Percentiles rank a stretch among this genome's conserved stretches.
These are phyloP conservation scores for Microcera coccophila DNA, from an alignment of 2,329 filamentous ascomycete species.

Conservation along the genomic window DNA sequence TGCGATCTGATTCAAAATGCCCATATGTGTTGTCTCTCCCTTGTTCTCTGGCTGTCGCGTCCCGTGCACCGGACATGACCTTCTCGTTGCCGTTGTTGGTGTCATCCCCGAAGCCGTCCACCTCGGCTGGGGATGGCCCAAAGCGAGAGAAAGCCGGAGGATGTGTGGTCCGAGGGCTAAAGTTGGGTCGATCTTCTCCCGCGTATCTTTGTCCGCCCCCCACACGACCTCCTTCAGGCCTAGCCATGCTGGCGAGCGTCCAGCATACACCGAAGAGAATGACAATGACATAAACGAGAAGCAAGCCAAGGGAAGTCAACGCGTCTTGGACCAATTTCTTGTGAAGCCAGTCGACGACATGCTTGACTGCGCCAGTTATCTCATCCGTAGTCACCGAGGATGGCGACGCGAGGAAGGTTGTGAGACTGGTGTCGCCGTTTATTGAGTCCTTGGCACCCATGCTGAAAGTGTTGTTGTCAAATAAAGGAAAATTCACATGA, in stretches of 20 bases:
- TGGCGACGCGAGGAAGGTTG: constrained; percentile 73
- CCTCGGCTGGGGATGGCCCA: constrained; percentile 24
- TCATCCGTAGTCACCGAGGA: constrained; percentile 72
- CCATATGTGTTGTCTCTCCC: constrained; percentile 36
- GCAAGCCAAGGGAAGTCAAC: constrained; percentile 69
- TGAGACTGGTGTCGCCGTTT: constrained; percentile 55
- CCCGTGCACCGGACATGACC: constrained; percentile 22
- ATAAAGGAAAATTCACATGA: constrained; percentile 72
- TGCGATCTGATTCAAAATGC: constrained; percentile 25
- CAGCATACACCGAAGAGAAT: constrained; percentile 70
- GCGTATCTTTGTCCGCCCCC: constrained; percentile 53
- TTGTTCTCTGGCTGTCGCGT: constrained; percentile 26
- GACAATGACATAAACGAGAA: constrained; percentile 74
- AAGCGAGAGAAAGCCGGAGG: constrained; percentile 24
- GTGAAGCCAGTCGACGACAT: constrained; percentile 64
- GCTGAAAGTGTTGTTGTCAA: constrained; percentile 79
- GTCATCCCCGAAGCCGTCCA: constrained; percentile 12
- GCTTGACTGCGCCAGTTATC: constrained; percentile 69
- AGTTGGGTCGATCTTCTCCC: constrained; percentile 27
- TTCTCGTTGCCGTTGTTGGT: constrained; percentile 27
- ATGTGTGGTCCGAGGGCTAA: constrained; percentile 23
- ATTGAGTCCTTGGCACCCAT: constrained; percentile 65
- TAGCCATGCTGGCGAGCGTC: constrained; percentile 57
- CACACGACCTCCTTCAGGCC: constrained; percentile 48
- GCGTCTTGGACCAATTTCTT: constrained; percentile 70